Evolutionary conservation across 805 yeast species (phyloP).

Genomic region (Starmerella bombi): DNA sequence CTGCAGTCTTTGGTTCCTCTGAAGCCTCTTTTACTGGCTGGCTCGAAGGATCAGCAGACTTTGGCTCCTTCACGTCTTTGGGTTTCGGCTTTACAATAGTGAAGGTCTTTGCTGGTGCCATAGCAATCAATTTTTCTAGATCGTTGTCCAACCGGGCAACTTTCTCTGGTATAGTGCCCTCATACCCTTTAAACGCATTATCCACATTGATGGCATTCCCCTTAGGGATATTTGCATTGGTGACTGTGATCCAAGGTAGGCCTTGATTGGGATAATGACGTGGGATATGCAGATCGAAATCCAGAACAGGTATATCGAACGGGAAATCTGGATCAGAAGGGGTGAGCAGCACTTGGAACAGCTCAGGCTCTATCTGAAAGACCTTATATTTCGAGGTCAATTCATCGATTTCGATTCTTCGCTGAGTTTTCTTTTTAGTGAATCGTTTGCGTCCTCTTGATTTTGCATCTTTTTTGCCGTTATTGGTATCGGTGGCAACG

Average conservation of each 20-base stretch:
- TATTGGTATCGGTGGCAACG: neutral
- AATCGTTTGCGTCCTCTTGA: constrained; percentile 1
- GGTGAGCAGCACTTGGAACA: constrained; percentile 16
- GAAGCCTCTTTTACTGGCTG: neutral
- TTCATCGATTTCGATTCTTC: constrained; percentile 18
- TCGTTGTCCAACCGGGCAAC: constrained; percentile 42
- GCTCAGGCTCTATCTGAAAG: constrained; percentile 16
- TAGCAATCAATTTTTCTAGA: constrained; percentile 45
- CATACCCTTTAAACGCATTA: constrained; percentile 38
- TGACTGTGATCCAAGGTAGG: constrained; percentile 27
- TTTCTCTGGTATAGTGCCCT: constrained; percentile 38
- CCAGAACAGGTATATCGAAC: constrained; percentile 43
- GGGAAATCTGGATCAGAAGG: constrained; percentile 70
- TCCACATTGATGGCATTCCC: constrained; percentile 60
- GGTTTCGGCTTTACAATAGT: constrained; percentile 36
- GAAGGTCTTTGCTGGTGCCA: constrained; percentile 47
- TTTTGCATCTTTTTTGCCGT: neutral
- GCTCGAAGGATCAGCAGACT: neutral
- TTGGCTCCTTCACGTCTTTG: neutral
- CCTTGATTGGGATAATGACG: constrained; percentile 37
- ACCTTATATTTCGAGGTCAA: constrained; percentile 8
- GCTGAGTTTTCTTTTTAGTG: constrained; percentile 13
- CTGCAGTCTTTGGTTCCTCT: neutral
- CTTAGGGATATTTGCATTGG: constrained; percentile 55
- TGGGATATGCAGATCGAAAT: constrained; percentile 44